These are phyloP conservation scores for Dictyostelium purpureum DNA, from an alignment of 78 protist genomes.

Conservation along the genomic window DNA sequence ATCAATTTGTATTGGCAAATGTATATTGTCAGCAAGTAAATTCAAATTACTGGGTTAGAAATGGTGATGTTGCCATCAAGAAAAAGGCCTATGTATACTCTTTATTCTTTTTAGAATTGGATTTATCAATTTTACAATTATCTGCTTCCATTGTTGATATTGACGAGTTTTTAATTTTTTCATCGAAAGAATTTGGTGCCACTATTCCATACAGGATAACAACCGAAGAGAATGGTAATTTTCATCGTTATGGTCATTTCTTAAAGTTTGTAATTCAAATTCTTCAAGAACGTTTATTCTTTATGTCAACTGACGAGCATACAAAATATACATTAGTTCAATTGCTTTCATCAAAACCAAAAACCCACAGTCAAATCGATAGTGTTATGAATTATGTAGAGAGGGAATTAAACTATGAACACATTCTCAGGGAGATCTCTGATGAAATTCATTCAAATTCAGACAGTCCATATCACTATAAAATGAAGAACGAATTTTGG, in stretches of 20 bases:
- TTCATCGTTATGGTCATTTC: constrained; percentile 43
- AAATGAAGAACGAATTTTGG: constrained; percentile 61
- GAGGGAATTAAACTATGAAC: constrained; percentile 8
- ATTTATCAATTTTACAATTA: constrained; percentile 53
- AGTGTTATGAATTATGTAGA: constrained; percentile 19
- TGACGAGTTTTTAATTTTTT: constrained; percentile 37
- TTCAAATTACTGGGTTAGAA: constrained; percentile 52
- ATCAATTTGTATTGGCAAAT: constrained; percentile 14
- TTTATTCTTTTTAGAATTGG: constrained; percentile 45
- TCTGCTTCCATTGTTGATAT: constrained; percentile 7
- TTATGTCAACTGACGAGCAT: background rate
- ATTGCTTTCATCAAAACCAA: constrained; percentile 4
- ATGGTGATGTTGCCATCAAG: constrained; percentile 7
- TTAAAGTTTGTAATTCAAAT: constrained; percentile 33
- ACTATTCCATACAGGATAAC: constrained; percentile 3
- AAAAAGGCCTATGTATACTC: constrained; percentile 20
- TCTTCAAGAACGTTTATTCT: constrained; percentile 26
- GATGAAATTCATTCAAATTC: background rate
- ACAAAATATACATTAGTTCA: constrained; percentile 30
- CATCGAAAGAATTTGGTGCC: constrained; percentile 57
- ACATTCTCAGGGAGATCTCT: constrained; percentile 2
- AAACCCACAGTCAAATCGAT: constrained; percentile 62
- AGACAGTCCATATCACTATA: constrained; percentile 47
- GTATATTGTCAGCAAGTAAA: constrained; percentile 39
- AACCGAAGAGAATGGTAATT: background rate